A percentile compares a stretch with the other conserved stretches of the same genome.
Evolutionary conservation across 78 protist species (phyloP).

Genomic region (Pigoraptor vietnamica): DNA sequence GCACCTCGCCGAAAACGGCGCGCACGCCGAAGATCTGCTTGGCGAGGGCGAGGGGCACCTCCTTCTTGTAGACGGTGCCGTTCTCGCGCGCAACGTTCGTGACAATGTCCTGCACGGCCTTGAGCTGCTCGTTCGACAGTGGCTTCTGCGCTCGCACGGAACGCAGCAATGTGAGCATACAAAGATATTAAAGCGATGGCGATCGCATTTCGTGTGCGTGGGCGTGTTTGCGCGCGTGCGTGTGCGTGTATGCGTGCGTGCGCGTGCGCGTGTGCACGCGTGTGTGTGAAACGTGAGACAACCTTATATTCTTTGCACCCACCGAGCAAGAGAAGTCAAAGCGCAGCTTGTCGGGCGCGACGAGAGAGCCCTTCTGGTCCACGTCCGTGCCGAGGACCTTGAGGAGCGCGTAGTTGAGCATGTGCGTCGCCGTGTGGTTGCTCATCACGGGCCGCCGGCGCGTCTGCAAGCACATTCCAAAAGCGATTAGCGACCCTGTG

Average conservation of each 20-base stretch:
- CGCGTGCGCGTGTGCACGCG: no score
- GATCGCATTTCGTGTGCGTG: no score
- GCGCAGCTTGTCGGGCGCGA: conserved; percentile 63
- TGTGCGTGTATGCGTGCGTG: no score
- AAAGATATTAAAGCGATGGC: not conserved
- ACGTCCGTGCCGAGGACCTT: conserved; percentile 58
- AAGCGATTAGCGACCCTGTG: no score
- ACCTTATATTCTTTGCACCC: no score
- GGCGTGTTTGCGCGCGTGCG: no score
- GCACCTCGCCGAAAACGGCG: conserved; percentile 85
- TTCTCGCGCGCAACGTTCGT: conserved; percentile 32
- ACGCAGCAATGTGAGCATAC: no score
- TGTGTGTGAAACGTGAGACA: no score
- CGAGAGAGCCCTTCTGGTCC: conserved; percentile 87
- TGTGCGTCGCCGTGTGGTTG: conserved; percentile 95
- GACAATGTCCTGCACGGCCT: conserved; percentile 46
- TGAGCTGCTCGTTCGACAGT: conserved; percentile 45
- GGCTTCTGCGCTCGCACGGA: conserved; percentile 10
- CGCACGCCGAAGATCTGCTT: conserved; percentile 70
- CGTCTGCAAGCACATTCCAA: not conserved
- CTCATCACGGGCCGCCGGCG: conserved; percentile 62
- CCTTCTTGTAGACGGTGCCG: conserved; percentile 46
- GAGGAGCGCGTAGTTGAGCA: conserved; percentile 85
- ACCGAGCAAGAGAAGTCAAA: conserved; percentile 80
- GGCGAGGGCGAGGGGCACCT: conserved; percentile 72